Conservation (phyloP, 2,329 filamentous ascomycete species). For the Stagonosporopsis tanaceti region DNA sequence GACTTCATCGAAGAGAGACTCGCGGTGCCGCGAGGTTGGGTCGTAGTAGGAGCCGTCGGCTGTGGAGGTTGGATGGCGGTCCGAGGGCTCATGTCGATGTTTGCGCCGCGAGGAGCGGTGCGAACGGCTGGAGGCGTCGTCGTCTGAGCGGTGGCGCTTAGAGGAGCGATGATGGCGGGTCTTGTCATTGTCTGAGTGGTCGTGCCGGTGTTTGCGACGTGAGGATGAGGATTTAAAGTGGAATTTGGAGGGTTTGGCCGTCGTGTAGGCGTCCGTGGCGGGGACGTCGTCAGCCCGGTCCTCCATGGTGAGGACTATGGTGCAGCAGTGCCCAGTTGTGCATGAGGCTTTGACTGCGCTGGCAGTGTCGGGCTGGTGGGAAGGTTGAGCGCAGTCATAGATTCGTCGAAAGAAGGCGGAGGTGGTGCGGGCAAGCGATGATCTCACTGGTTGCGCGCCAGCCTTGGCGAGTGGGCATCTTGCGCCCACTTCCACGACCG, state of each 20-base stretch:
- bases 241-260: constrained; percentile 46
- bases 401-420: constrained; percentile 22
- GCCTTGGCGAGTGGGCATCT: constrained; percentile 29
- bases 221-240: constrained; percentile 48
- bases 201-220: constrained; percentile 30
- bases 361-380: constrained; percentile 1
- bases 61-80: constrained; percentile 36
- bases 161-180: constrained; percentile 12
- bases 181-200: constrained; percentile 20
- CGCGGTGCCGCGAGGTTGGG: constrained; percentile 40
- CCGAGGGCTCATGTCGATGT: constrained; percentile 28
- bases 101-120: constrained; percentile 27
- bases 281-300: constrained; percentile 33
- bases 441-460: constrained; percentile 37
- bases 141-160: constrained; percentile 27
- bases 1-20: constrained; percentile 80
- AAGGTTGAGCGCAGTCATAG: background rate
- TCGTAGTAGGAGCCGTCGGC: constrained; percentile 44
- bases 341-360: constrained; percentile 22
- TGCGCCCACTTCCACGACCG: constrained; percentile 1
- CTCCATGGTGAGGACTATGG: constrained; percentile 38
- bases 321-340: constrained; percentile 19
- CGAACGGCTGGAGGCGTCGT: constrained; percentile 6
- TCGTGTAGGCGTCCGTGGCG: constrained; percentile 32
- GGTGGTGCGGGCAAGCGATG: constrained; percentile 32